Evolutionary conservation across 805 yeast genomes (phyloP), one percentile per base, ranked within the genome.

Genomic region (Candida golubevii): DNA sequence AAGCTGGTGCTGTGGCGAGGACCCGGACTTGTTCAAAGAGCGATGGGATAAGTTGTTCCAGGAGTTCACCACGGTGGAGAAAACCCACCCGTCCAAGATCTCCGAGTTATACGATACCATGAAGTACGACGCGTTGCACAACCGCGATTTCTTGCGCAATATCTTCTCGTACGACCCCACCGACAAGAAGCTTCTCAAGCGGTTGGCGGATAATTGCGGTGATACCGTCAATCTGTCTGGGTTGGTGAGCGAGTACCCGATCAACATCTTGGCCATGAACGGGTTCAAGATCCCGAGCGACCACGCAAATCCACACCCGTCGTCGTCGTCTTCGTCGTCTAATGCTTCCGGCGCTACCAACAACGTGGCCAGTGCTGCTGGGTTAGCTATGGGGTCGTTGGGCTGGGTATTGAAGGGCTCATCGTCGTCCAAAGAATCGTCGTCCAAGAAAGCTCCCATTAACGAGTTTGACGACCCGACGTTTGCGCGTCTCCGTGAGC

Each of bases 71-170:
- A 80, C 86, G 38, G 93, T 90, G 41, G 99, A 93, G 53, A 93
- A 93, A 65, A 96, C 93, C 2, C 98, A 93, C 65, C 99, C 99
- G 9, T 84, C 97, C 2, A 93, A 91, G 68, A 91, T 93, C 48
- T 85, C 96, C 38, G 99, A 93, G 69, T 75, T 93, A 46, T 93
- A 93, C 61, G 99, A 93, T 66, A 91, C 99, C 1, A 91, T 93
- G 97, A 93, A 93, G 65, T 93, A 87, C 62, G 99, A 93, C 67
- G 99, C 98, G 7, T 74, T 93, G 44, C 99, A 93, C 65, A 93
- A 93, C 63, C 76, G 99, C 44, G 85, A 85, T 30, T 93, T 93
- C 60, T 69, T 93, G 62, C 88, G 85, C 60, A 80, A 80, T 52
- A 83, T 91, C 6, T 93, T 93, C 61, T 75, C 83, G 38, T 88